Evolutionary conservation across 345 rosid species (phyloP).

Genomic region (Noccaea caerulescens): DNA sequence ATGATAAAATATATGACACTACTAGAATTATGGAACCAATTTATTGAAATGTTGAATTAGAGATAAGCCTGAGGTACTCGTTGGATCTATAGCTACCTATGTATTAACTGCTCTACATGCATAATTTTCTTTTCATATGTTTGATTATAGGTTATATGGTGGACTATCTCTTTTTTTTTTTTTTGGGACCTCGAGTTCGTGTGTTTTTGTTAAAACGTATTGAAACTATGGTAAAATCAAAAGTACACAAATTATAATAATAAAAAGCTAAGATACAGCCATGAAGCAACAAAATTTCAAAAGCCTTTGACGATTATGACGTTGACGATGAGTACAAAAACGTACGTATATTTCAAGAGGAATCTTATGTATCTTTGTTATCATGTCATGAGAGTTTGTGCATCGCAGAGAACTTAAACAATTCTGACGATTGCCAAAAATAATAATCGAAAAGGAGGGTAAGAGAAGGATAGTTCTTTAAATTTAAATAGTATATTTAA

Average conservation of each 20-base stretch:
- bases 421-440: conserved; percentile 41
- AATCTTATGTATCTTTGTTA: conserved; percentile 43
- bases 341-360: conserved; percentile 45
- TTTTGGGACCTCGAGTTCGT: background rate
- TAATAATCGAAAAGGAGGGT: conserved; percentile 14
- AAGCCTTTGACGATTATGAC: conserved; percentile 44
- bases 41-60: background rate
- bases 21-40: background rate
- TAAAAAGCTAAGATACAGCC: background rate
- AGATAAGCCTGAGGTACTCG: background rate
- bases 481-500: background rate
- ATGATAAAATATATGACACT: background rate
- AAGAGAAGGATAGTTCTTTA: conserved; percentile 27
- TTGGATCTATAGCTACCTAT: background rate
- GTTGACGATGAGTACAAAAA: conserved; percentile 45
- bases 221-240: conserved; percentile 1
- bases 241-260: background rate
- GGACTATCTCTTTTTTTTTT: background rate
- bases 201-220: background rate
- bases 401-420: conserved; percentile 38
- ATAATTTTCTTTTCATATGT: background rate
- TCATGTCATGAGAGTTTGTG: conserved; percentile 50
- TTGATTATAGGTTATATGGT: no score
- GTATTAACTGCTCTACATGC: background rate
- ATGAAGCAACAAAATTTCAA: conserved; percentile 34